Evolutionary conservation across 306 rosid genomes (phyloP).

Genomic region (Cucumis melo): DNA sequence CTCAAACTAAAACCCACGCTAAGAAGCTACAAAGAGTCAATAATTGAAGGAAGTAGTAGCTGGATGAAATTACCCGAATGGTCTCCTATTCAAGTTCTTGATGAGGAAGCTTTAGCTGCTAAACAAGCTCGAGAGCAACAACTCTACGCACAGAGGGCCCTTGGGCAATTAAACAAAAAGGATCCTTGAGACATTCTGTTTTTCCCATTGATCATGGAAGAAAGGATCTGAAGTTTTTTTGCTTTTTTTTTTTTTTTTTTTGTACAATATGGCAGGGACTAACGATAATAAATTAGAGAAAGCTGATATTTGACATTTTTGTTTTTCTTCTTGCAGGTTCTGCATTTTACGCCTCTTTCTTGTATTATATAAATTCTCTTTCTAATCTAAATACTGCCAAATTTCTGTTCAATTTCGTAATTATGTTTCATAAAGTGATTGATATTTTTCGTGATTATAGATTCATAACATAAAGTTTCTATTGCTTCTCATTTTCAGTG

Average conservation of each 20-base stretch:
- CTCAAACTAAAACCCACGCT: slow-evolving; percentile 27
- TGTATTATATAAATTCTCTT: background rate
- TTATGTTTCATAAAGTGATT: background rate
- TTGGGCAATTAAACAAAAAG: slow-evolving; percentile 44
- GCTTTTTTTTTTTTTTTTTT: background rate
- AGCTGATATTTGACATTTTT: background rate
- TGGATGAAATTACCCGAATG: slow-evolving; percentile 78
- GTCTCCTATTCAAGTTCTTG: slow-evolving; percentile 72
- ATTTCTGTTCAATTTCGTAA: background rate
- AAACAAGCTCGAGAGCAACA: slow-evolving; percentile 60
- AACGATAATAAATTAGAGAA: background rate
- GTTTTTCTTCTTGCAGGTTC: background rate
- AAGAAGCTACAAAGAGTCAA: slow-evolving; percentile 30
- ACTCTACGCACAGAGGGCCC: slow-evolving; percentile 42
- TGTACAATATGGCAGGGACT: background rate
- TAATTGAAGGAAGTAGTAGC: slow-evolving; percentile 24
- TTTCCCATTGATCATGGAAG: background rate
- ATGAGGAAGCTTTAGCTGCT: slow-evolving; percentile 72
- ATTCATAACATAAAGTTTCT: background rate
- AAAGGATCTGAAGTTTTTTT: background rate
- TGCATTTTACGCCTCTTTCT: background rate
- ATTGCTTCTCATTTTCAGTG: no score
- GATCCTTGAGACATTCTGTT: slow-evolving; percentile 30
- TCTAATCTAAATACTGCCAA: background rate
- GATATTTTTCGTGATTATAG: background rate